Evolutionary conservation across 2,329 filamentous ascomycete species (phyloP), one percentile per base, ranked within the genome.

Genomic region (Botrytis deweyae): DNA sequence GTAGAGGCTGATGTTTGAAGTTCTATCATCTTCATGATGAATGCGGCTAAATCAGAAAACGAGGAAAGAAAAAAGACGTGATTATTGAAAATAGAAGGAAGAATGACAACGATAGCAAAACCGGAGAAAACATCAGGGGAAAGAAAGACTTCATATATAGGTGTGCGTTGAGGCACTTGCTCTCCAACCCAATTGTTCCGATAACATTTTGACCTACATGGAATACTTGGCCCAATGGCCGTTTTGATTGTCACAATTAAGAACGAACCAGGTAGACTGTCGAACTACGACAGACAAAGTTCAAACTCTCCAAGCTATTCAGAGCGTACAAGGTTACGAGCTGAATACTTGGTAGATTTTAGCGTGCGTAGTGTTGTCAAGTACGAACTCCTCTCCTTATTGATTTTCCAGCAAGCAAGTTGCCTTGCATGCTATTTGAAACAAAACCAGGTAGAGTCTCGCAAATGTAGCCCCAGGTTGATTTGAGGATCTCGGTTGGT

Each of bases 11-110:
- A 72, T 18, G 33, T 49, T 46, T 68, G 52, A 38, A 72, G n/a
- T 36, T 68, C 71, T 46, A 10, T 68, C 70, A 72, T 72, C 71
- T 61, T 72, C 71, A 72, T 72, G 40, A 40, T 68, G 71, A 33
- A 61, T 25, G 25, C 10, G 29, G 33, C 36, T 61, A 29, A 36
- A 46, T 59, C 3, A 44, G 9, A 9, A 10, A 44, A 38, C 1
- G 22, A 22, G 29, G 38, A 61, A 49, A 61, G 12, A 16, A 44
- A 72, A n/a, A 29, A 40, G 16, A 33, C 33, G 38, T 33, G 4
- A 42, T 59, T 14, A 59, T 58, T 42, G 25, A 29, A 9, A 29
- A 14, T 14, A 16, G 46, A 46, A 59, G 20, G 38, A n/a, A 33
- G 3, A 72, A 33, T 10, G 61, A 22, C 25, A 72, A 72, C 14